phyloP scores from a whole-genome alignment of 495 filamentous ascomycete genomes.

The Lineolata rhizophorae region DNA sequence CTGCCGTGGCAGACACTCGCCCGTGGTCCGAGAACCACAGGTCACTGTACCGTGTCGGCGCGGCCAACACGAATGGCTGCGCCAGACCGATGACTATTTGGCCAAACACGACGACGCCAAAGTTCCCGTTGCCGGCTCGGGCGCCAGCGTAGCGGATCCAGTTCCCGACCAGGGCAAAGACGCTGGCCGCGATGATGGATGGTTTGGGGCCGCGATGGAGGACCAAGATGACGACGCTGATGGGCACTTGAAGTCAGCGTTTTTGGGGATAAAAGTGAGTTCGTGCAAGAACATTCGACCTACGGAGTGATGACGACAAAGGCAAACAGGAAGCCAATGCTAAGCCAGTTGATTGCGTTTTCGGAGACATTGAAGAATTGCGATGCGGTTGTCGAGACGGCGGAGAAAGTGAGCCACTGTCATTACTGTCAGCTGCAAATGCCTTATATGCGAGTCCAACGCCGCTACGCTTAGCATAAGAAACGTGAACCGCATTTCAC shows the following conservation, averaged over 20 bases:
- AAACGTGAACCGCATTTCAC: neutral
- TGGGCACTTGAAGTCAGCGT: neutral
- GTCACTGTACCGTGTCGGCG: slow-evolving; percentile 79
- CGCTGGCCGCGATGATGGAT: slow-evolving; percentile 49
- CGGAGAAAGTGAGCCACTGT: slow-evolving; percentile 83
- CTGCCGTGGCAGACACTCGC: slow-evolving; percentile 68
- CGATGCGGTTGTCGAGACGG: slow-evolving; percentile 56
- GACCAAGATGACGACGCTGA: slow-evolving; percentile 45
- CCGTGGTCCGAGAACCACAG: slow-evolving; percentile 80
- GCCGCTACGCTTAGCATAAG: neutral
- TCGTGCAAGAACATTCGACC: slow-evolving; percentile 13
- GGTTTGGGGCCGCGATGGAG: slow-evolving; percentile 60
- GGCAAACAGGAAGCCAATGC: slow-evolving; percentile 66
- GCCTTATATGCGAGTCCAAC: neutral
- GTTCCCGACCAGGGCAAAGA: slow-evolving; percentile 60
- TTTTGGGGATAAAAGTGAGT: neutral
- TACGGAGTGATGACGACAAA: slow-evolving; percentile 54
- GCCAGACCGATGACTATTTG: slow-evolving; percentile 78
- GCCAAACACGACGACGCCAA: slow-evolving; percentile 74
- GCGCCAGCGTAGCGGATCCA: slow-evolving; percentile 85
- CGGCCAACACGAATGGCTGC: slow-evolving; percentile 80
- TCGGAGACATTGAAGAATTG: slow-evolving; percentile 54
- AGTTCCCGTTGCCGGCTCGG: slow-evolving; percentile 34
- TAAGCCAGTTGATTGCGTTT: slow-evolving; percentile 77
- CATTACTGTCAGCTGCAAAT: slow-evolving; percentile 1